phyloP scores from a whole-genome alignment of 2,329 filamentous ascomycete species.

The Lasiodiplodia theobromae region DNA sequence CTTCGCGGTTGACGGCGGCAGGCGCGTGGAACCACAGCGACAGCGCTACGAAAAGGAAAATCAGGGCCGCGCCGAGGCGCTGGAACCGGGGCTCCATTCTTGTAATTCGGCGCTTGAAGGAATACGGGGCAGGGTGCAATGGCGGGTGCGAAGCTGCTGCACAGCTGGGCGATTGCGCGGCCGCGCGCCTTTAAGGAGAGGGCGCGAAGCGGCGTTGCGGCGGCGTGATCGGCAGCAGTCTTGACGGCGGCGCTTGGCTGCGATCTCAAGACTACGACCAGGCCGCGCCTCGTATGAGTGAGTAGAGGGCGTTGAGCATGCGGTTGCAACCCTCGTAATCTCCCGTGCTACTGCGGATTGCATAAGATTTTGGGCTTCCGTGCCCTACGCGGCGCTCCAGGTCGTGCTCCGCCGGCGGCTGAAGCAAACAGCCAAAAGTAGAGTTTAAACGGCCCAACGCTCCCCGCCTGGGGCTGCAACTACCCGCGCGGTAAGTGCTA shows the following conservation, averaged over 20 bases:
- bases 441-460: too few species aligned
- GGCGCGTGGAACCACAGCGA: constrained; percentile 22
- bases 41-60: constrained; percentile 25
- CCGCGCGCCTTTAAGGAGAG: constrained; percentile 14
- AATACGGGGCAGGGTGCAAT: constrained; percentile 13
- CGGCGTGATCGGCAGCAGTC: neutral
- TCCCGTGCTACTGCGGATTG: neutral
- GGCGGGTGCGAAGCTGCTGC: neutral
- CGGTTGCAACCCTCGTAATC: neutral
- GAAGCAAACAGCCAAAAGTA: too few species aligned
- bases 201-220: neutral
- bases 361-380: too few species aligned
- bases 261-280: neutral
- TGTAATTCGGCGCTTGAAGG: constrained; percentile 3
- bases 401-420: too few species aligned
- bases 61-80: constrained; percentile 22
- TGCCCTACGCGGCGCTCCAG: too few species aligned
- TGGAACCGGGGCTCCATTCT: constrained; percentile 29
- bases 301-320: neutral
- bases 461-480: too few species aligned
- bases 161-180: neutral
- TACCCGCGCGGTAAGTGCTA: too few species aligned
- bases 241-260: constrained; percentile 4
- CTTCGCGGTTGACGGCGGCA: neutral
- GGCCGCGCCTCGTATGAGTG: constrained; percentile 9